Conservation (phyloP, 768 basidiomycete genomes). For the Mrakia hoshinonis region DNA sequence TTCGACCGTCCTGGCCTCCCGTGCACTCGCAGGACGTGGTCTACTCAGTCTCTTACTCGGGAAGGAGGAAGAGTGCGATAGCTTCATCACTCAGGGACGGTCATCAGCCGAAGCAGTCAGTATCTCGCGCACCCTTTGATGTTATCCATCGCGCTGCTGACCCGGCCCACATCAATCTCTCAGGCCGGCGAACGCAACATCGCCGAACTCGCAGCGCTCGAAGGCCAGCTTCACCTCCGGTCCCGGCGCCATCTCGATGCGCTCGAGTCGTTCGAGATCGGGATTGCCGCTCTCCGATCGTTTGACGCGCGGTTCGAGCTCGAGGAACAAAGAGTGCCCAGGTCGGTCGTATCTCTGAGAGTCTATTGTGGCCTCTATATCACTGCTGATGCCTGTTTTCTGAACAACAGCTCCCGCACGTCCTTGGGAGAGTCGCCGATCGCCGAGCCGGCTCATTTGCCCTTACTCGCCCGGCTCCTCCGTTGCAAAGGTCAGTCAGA, state of each 20-base stretch:
- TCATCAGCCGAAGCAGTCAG: neutral
- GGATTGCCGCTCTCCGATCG: slow-evolving; percentile 52
- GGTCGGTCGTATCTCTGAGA: slow-evolving; percentile 46
- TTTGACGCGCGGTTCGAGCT: slow-evolving; percentile 52
- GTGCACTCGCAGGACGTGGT: slow-evolving; percentile 58
- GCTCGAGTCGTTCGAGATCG: slow-evolving; percentile 9
- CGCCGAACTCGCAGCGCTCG: slow-evolving; percentile 12
- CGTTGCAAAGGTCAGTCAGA: slow-evolving; percentile 35
- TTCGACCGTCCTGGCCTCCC: slow-evolving; percentile 55
- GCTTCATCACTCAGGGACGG: neutral
- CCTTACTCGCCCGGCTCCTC: slow-evolving; percentile 33
- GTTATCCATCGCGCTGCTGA: neutral
- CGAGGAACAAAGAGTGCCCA: slow-evolving; percentile 49
- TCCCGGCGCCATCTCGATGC: slow-evolving; percentile 7
- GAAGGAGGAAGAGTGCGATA: slow-evolving; percentile 34
- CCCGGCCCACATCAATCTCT: neutral
- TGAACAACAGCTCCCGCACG: neutral
- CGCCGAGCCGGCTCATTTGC: slow-evolving; percentile 32
- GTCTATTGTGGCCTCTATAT: neutral
- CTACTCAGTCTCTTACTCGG: slow-evolving; percentile 64
- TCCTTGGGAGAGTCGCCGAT: neutral
- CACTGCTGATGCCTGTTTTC: neutral
- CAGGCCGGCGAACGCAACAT: neutral
- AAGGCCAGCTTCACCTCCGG: slow-evolving; percentile 3
- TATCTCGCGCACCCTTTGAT: neutral